Percentiles rank a stretch among this genome's conserved stretches.
Conservation (phyloP, 148 eudicot species). For the Fagopyrum esculentum region DNA sequence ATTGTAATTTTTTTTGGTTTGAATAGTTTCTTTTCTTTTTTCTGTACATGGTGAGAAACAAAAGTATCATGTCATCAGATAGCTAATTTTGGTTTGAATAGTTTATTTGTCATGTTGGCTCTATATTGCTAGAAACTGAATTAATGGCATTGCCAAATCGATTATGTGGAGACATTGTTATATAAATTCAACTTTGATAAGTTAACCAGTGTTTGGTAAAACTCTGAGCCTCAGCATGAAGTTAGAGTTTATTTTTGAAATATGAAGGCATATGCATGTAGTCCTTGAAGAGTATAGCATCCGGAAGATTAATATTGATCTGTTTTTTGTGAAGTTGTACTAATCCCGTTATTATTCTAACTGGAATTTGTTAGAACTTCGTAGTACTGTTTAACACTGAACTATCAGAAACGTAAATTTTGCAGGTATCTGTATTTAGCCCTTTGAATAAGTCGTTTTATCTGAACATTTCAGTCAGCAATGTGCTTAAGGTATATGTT, state of each 20-base stretch:
- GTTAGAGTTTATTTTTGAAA: not conserved
- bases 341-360: not conserved
- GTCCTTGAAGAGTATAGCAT: not conserved
- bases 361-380: not conserved
- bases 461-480: conserved; percentile 58
- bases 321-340: not conserved
- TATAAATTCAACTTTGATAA: not conserved
- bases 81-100: not conserved
- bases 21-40: not conserved
- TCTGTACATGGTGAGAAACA: not conserved
- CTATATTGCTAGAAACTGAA: not conserved
- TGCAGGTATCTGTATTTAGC: conserved; percentile 66
- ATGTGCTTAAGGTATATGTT: conserved; percentile 57
- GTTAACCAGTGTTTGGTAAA: not conserved
- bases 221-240: not conserved
- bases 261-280: not conserved
- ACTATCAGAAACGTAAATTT: conserved; percentile 6
- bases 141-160: not conserved
- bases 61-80: not conserved
- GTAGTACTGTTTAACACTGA: not conserved
- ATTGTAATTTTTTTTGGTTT: not conserved
- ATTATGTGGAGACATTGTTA: not conserved
- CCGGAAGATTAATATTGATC: not conserved
- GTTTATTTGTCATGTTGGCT: not conserved
- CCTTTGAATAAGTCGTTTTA: conserved; percentile 45